These are phyloP conservation scores for Suhomyces xylopsoci DNA, from an alignment of 805 yeast species.

Conservation along the genomic window DNA sequence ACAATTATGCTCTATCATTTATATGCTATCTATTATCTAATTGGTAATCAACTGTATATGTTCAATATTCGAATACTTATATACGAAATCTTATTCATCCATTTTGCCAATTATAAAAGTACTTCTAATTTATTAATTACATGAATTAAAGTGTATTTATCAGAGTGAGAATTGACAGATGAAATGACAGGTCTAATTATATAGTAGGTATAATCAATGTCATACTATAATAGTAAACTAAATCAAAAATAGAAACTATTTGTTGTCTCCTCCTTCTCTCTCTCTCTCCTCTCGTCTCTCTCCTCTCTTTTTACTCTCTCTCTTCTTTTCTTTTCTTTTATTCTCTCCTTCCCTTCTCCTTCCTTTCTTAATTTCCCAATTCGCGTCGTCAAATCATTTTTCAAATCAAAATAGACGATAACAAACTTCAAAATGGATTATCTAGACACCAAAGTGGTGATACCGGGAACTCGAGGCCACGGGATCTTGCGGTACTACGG, in stretches of 20 bases:
- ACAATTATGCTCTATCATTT: too few species aligned
- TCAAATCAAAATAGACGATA: background rate
- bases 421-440: conserved; percentile 13
- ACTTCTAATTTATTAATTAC: too few species aligned
- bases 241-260: background rate
- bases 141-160: background rate
- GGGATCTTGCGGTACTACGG: conserved; percentile 76
- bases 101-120: too few species aligned
- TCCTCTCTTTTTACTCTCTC: too few species aligned
- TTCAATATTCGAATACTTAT: too few species aligned
- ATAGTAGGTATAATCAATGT: background rate
- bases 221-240: background rate
- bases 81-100: too few species aligned
- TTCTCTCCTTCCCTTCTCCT: background rate
- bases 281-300: too few species aligned
- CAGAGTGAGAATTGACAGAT: background rate
- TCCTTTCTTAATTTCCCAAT: background rate
- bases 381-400: background rate
- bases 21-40: too few species aligned
- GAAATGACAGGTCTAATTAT: background rate
- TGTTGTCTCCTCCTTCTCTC: background rate
- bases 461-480: conserved; percentile 65
- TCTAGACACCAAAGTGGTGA: conserved; percentile 36
- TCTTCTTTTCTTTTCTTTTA: too few species aligned
- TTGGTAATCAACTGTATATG: too few species aligned